Evolutionary conservation across 352 stramenopile species (phyloP).

Genomic region (Pythium vanterpoolii): DNA sequence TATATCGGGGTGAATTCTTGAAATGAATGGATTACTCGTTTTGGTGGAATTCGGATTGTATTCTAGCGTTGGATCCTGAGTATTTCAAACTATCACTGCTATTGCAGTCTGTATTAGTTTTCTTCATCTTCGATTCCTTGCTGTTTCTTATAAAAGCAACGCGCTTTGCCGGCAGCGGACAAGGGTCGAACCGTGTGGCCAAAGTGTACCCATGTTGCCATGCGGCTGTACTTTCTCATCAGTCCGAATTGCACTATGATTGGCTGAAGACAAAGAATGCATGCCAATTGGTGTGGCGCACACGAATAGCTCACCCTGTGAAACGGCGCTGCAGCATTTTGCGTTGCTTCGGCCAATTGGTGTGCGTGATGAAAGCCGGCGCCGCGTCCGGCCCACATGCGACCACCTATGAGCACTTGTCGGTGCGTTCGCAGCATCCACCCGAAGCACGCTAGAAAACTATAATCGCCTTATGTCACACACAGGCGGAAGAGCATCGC

Average conservation of each 20-base stretch:
- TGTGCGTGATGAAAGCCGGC: constrained; percentile 10
- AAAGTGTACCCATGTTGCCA: constrained; percentile 1
- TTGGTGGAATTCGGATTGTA: no score
- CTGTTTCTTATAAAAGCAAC: no score
- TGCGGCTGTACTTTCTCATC: constrained; percentile 2
- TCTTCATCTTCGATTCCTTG: no score
- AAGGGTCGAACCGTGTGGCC: background rate
- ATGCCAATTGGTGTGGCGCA: background rate
- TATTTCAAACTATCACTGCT: no score
- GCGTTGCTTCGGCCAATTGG: background rate
- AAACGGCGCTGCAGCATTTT: constrained; percentile 4
- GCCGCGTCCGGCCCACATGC: background rate
- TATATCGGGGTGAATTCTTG: background rate
- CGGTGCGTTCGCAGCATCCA: background rate
- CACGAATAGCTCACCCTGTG: background rate
- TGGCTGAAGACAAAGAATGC: background rate
- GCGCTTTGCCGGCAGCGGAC: no score
- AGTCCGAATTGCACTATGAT: background rate
- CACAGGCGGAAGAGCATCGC: constrained; percentile 49
- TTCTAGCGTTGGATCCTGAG: no score
- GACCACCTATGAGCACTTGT: constrained; percentile 17
- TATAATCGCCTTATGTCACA: no score
- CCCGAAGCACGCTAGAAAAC: background rate
- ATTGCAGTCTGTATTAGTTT: no score
- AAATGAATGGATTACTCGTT: no score